A percentile compares a stretch with the other conserved stretches of the same genome.
Evolutionary conservation across 2,329 filamentous ascomycete genomes (phyloP).

Genomic region (Ophiocordyceps australis): DNA sequence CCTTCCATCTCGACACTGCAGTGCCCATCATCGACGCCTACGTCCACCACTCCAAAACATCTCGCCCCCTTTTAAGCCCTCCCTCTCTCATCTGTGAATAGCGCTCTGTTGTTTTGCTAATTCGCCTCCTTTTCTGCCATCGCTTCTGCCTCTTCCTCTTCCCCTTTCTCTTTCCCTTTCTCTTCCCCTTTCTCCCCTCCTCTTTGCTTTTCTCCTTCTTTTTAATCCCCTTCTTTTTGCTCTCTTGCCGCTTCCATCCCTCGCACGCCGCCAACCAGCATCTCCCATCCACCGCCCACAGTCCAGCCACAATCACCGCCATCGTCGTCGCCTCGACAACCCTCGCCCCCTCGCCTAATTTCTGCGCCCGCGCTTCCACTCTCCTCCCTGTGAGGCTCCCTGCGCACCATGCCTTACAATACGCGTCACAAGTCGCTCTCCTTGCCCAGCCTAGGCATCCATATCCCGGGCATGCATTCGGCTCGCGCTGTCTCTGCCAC

Average conservation of each 20-base stretch:
- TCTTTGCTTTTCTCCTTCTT: too few species aligned
- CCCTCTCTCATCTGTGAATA: too few species aligned
- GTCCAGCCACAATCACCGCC: background rate
- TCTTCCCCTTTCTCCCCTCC: slow-evolving; percentile 1
- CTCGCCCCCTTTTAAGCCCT: slow-evolving; percentile 1
- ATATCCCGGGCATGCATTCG: slow-evolving; percentile 53
- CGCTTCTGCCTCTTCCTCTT: slow-evolving; percentile 1
- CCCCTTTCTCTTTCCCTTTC: background rate
- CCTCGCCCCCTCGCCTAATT: background rate
- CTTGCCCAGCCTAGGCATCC: slow-evolving; percentile 80
- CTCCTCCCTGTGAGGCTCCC: background rate
- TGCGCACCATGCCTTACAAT: slow-evolving; percentile 65
- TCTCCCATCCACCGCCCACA: background rate
- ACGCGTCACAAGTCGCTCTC: slow-evolving; percentile 93
- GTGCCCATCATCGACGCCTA: slow-evolving; percentile 4
- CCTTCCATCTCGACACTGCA: too few species aligned
- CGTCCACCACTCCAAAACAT: slow-evolving; percentile 2
- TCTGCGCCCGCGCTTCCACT: too few species aligned
- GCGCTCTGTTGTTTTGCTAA: too few species aligned
- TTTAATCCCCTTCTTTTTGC: slow-evolving; percentile 7
- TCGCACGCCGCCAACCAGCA: too few species aligned
- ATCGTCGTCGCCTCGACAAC: background rate
- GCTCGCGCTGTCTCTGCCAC: slow-evolving; percentile 35
- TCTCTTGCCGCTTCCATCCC: slow-evolving; percentile 3
- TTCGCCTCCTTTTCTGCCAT: slow-evolving; percentile 1